Evolutionary conservation across 257 asterid species (phyloP), one percentile per base, ranked within the genome.

Genomic region (Solanum chilense): DNA sequence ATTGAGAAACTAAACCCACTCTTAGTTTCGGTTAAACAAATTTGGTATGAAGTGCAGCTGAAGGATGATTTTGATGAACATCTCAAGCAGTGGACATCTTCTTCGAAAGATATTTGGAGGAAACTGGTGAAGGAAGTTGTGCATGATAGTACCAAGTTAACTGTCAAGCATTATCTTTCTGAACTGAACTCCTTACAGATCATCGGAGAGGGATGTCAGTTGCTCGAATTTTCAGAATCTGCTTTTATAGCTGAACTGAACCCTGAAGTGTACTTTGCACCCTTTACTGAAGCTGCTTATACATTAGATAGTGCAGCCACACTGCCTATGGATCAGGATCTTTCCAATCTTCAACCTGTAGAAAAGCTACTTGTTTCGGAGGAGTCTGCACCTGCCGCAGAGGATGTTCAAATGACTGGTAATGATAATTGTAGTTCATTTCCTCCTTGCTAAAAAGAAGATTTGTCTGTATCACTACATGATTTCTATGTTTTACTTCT

Each of bases 11-110:
- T 60, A 2, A 90, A 88, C 92, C 97, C 98, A 49, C 87, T 93
- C 85, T 88, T 93, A 9, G 92, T 92, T 37, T 96, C 99, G 25
- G 92, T 93, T 58, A 93, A 89, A 93, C 99, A 97, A 91, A 92
- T 96, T 25, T 97, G 99, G 99, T 97, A 93, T 52, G 99, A 96
- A 39, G 82, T 94, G 77, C 90, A 96, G 88, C 85, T 85, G 90
- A 92, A 90, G 90, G 64, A 85, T 9, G 95, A 89, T 1, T 94
- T 90, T 82, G 86, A 82, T 86, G 87, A 78, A 33, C 86, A 78
- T 27, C 91, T 94, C 35, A 82, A 86, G 88, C 98, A 93, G 23
- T 97, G 99, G 99, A 95, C 97, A 58, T 86, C 88, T 78, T 87
- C 88, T 37, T 85, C 74, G 3, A 27, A 31, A 84, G 86, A 87